These are phyloP conservation scores for Coemansia sp. DNA, from an alignment of 192 early-diverging fungal species.

Conservation along the genomic window DNA sequence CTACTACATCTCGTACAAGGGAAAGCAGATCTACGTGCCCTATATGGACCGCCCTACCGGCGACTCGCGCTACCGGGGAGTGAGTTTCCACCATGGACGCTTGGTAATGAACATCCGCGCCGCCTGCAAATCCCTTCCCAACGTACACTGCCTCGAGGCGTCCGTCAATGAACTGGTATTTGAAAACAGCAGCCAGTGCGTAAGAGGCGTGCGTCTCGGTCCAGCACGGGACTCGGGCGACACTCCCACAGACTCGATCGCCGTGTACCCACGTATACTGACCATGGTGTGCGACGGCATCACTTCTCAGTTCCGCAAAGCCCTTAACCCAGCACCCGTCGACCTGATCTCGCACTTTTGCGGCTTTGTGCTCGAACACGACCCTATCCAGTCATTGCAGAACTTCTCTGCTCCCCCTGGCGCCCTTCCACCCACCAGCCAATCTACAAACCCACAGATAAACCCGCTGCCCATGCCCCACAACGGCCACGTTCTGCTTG, in stretches of 20 bases:
- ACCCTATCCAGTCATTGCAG: conserved; percentile 60
- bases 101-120: conserved; percentile 83
- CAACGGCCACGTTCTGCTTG: conserved; percentile 91
- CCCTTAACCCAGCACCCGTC: conserved; percentile 15
- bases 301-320: conserved; percentile 88
- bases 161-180: conserved; percentile 67
- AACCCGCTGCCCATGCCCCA: conserved; percentile 72
- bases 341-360: conserved; percentile 43
- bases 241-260: conserved; percentile 1
- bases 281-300: conserved; percentile 92
- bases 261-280: conserved; percentile 43
- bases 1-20: conserved; percentile 75
- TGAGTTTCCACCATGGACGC: conserved; percentile 91
- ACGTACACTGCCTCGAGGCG: conserved; percentile 73
- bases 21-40: conserved; percentile 62
- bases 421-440: not conserved
- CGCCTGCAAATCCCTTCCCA: conserved; percentile 52
- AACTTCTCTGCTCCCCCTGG: conserved; percentile 77
- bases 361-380: conserved; percentile 42
- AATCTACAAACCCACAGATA: not conserved
- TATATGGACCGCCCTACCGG: conserved; percentile 59
- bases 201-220: conserved; percentile 25
- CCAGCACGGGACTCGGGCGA: conserved; percentile 15
- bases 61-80: conserved; percentile 56
- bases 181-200: conserved; percentile 2